Conservation (phyloP, 148 eudicot genomes). For the Rhododendron williamsianum region DNA sequence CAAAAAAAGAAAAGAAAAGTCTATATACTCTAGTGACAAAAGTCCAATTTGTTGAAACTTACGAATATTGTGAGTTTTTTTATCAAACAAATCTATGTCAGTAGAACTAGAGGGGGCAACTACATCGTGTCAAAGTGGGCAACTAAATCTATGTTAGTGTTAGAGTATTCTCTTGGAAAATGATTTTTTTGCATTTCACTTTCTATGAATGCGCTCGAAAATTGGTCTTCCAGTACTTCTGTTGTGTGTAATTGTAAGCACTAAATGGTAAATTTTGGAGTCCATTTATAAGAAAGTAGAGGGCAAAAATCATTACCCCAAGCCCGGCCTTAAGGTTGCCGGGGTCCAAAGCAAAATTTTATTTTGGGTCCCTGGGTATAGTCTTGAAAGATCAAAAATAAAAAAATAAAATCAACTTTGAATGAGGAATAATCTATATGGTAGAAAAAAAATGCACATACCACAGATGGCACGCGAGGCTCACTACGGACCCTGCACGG, state of each 20-base stretch:
- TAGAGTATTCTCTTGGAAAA: too few species aligned
- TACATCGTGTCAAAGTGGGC: not conserved
- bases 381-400: too few species aligned
- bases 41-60: not conserved
- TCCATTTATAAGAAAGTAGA: not conserved
- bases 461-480: too few species aligned
- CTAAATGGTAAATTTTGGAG: not conserved
- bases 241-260: not conserved
- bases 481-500: too few species aligned
- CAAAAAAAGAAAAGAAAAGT: not conserved
- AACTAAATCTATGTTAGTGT: not conserved
- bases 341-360: too few species aligned
- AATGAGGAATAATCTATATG: too few species aligned
- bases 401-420: too few species aligned
- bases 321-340: too few species aligned
- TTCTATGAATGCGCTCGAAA: too few species aligned
- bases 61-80: not conserved
- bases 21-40: not conserved
- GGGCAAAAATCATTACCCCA: too few species aligned
- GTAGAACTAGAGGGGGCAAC: not conserved
- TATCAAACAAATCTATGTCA: not conserved
- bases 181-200: not conserved
- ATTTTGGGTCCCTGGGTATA: too few species aligned
- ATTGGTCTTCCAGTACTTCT: not conserved
- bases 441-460: too few species aligned